Evolutionary conservation across 768 basidiomycete genomes (phyloP).

Genomic region (Boletus barrowsii): DNA sequence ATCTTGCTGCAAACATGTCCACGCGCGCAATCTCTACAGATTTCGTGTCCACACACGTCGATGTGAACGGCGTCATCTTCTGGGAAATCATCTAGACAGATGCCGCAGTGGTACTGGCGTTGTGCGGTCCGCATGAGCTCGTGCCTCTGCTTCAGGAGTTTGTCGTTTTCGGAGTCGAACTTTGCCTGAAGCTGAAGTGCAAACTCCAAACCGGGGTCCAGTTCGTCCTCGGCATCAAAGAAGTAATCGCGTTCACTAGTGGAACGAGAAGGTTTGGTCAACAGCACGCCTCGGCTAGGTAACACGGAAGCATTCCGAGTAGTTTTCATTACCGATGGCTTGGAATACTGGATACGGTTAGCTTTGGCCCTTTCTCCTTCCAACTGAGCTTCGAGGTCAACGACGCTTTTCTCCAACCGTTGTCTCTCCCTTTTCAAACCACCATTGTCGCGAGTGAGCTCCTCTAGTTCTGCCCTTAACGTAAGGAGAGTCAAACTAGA

Average conservation of each 20-base stretch:
- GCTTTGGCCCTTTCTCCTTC: conserved; percentile 9
- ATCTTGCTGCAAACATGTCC: conserved; percentile 46
- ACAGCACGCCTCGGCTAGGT: neutral
- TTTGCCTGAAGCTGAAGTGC: conserved; percentile 36
- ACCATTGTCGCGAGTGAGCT: conserved; percentile 33
- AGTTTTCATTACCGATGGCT: neutral
- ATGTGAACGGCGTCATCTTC: conserved; percentile 43
- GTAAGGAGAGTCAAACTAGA: conserved; percentile 49
- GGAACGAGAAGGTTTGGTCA: neutral
- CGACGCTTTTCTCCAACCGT: conserved; percentile 27
- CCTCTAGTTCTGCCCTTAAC: conserved; percentile 39
- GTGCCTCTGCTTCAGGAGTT: conserved; percentile 32
- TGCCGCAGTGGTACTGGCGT: conserved; percentile 46
- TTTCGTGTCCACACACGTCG: conserved; percentile 3
- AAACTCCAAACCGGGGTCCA: conserved; percentile 13
- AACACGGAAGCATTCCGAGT: neutral
- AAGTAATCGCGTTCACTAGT: neutral
- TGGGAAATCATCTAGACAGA: conserved; percentile 52
- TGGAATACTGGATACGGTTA: neutral
- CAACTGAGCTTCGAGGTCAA: conserved; percentile 11
- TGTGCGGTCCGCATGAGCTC: conserved; percentile 32
- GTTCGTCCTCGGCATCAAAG: neutral
- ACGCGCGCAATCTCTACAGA: conserved; percentile 46
- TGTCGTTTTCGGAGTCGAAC: conserved; percentile 41
- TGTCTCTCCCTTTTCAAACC: conserved; percentile 18